Base-by-base conservation (phyloP, 1,284 basidiomycete genomes). In the Moesziomyces aphidis region DNA sequence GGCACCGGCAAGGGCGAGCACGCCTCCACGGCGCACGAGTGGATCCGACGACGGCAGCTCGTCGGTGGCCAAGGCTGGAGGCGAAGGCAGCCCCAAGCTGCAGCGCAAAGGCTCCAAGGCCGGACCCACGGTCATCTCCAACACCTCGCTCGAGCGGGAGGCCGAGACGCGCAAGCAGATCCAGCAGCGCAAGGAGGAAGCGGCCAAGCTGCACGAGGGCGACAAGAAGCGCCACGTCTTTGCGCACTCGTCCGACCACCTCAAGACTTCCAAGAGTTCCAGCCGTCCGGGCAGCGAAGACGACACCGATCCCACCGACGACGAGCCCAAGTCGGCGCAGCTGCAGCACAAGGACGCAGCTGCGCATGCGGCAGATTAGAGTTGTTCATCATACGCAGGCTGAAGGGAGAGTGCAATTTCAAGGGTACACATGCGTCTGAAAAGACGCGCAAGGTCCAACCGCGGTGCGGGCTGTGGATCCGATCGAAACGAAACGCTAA, bases 111-210 rank as follows among this genome's bases (percentile, higher is more conserved):
- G 11, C 8, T 72, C 69, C 48, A 66, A 66, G 45, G 23, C 62
- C 1, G 62, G 55, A 2, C 50, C 60, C 8, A 67, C 70, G 17
- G 64, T 46, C 34, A 67, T 73, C 43, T 55, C 64, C 2, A 61
- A 73, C 21, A 73, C 60, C 19, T 66, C 70, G n/a, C 57, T 73
- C 28, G 60, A 66, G 19, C 45, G 70, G 4, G 63, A 73, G 24
- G 63, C 70, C 4, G 70, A 73, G 23, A 63, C 70, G 9, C 60
- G 60, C 47, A 42, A 36, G 8, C 63, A 73, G 43, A 73, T 73
- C 64, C 55, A 73, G 34, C 63, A 67, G 22, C 63, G 70, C 31
- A 67, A 73, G 44, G 55, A 63, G 42, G 70, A 73, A 46, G 63
- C 70, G 4, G 70, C 70, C 23, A 59, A 50, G 13, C 47, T 73